Percentiles rank a stretch among this genome's conserved stretches.
These are phyloP conservation scores for Blumeriella jaapii DNA, from an alignment of 2,329 filamentous ascomycete genomes.

Conservation along the genomic window DNA sequence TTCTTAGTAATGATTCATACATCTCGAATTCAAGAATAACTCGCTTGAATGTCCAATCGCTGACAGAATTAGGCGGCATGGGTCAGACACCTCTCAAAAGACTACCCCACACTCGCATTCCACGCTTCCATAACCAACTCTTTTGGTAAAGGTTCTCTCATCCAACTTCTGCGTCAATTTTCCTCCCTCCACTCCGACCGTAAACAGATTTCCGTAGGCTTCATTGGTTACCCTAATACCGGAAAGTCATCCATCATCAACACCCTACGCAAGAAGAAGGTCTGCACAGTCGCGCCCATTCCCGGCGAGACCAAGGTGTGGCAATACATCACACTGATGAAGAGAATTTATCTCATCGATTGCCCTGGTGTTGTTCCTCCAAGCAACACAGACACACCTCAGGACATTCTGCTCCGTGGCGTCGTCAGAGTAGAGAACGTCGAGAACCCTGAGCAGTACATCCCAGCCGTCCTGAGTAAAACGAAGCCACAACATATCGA, in stretches of 20 bases:
- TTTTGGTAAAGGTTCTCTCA: constrained; percentile 91
- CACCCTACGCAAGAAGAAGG: constrained; percentile 85
- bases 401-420: constrained; percentile 80
- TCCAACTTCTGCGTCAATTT: constrained; percentile 86
- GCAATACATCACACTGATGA: constrained; percentile 96
- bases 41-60: too few species aligned
- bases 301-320: constrained; percentile 96
- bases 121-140: constrained; percentile 91
- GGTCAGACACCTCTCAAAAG: constrained; percentile 80
- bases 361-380: constrained; percentile 95
- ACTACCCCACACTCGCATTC: constrained; percentile 89
- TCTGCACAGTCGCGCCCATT: constrained; percentile 86
- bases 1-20: constrained; percentile 99
- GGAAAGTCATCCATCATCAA: constrained; percentile 98
- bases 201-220: constrained; percentile 88
- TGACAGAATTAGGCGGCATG: constrained; percentile 62
- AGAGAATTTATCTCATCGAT: constrained; percentile 88
- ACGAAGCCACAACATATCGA: constrained; percentile 85
- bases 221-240: constrained; percentile 70
- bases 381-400: constrained; percentile 68
- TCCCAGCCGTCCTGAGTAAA: constrained; percentile 65
- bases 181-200: constrained; percentile 77
- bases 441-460: constrained; percentile 92
- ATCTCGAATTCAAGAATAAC: constrained; percentile 31
- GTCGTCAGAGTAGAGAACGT: constrained; percentile 94